Conservation (phyloP, 1,284 basidiomycete genomes). For the Ustilago xerochloae region DNA sequence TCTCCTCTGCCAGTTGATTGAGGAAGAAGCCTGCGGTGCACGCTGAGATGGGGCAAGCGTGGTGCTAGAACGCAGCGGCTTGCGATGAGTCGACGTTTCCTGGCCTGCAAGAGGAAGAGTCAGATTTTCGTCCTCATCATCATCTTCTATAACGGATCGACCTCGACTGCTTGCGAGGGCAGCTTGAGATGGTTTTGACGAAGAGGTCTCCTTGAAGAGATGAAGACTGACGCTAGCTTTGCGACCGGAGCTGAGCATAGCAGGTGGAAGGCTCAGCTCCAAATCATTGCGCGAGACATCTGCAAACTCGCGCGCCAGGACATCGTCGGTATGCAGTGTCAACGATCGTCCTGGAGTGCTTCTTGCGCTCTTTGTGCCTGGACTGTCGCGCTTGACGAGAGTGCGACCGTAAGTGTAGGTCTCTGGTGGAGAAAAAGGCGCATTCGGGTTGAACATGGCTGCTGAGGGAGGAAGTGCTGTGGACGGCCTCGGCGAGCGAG, state of each 20-base stretch:
- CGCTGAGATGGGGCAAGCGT: conserved; percentile 16
- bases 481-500: conserved; percentile 3
- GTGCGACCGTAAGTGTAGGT: conserved; percentile 33
- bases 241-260: conserved; percentile 58
- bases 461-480: conserved; percentile 9
- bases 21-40: conserved; percentile 4
- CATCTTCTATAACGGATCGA: conserved; percentile 23
- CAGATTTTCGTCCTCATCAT: background rate
- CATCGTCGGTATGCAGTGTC: conserved; percentile 23
- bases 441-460: conserved; percentile 10
- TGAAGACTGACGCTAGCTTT: conserved; percentile 62
- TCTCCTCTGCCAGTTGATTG: conserved; percentile 1
- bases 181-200: conserved; percentile 30
- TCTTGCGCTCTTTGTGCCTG: conserved; percentile 40
- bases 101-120: conserved; percentile 4
- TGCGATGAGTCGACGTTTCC: conserved; percentile 9
- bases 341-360: conserved; percentile 50
- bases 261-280: conserved; percentile 49
- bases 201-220: conserved; percentile 62
- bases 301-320: conserved; percentile 16
- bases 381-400: conserved; percentile 34
- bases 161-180: conserved; percentile 27
- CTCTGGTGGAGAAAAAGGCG: conserved; percentile 41
- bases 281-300: conserved; percentile 28
- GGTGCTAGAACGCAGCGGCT: conserved; percentile 20